A percentile compares a stretch with the other conserved stretches of the same genome.
These are phyloP conservation scores for Trichoderma gamsii DNA, from an alignment of 495 filamentous ascomycete species.

Conservation along the genomic window DNA sequence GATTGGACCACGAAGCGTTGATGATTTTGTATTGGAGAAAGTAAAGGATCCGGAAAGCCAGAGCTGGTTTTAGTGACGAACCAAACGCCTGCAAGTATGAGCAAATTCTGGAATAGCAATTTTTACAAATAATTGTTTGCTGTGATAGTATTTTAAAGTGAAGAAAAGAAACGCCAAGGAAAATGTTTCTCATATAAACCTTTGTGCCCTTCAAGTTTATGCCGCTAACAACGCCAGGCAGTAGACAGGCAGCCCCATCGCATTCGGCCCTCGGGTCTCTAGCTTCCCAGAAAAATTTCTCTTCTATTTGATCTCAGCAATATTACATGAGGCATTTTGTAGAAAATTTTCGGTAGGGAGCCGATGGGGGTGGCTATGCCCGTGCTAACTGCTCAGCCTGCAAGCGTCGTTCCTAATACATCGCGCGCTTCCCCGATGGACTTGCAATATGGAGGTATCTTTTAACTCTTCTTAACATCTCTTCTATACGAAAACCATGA, in stretches of 20 bases:
- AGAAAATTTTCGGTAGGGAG: background rate
- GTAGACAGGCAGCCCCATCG: background rate
- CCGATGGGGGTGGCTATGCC: constrained; percentile 10
- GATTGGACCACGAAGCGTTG: background rate
- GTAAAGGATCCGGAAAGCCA: background rate
- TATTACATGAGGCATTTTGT: constrained; percentile 3
- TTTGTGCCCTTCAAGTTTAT: background rate
- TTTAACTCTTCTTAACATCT: background rate
- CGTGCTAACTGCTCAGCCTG: background rate
- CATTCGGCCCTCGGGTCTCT: background rate
- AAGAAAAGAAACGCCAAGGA: background rate
- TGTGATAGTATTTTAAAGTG: background rate
- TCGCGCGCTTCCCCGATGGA: background rate
- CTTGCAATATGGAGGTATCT: background rate
- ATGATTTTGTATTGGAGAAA: background rate
- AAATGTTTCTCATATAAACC: background rate
- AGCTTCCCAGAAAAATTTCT: background rate
- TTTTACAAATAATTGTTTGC: background rate
- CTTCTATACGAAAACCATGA: background rate
- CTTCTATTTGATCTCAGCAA: background rate
- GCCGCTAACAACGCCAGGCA: background rate
- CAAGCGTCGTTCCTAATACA: background rate
- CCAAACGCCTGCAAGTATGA: background rate
- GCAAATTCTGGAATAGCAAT: background rate
- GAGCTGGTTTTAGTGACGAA: background rate